These are phyloP conservation scores for Elsinoe necatrix DNA, from an alignment of 2,329 filamentous ascomycete species.

Conservation along the genomic window DNA sequence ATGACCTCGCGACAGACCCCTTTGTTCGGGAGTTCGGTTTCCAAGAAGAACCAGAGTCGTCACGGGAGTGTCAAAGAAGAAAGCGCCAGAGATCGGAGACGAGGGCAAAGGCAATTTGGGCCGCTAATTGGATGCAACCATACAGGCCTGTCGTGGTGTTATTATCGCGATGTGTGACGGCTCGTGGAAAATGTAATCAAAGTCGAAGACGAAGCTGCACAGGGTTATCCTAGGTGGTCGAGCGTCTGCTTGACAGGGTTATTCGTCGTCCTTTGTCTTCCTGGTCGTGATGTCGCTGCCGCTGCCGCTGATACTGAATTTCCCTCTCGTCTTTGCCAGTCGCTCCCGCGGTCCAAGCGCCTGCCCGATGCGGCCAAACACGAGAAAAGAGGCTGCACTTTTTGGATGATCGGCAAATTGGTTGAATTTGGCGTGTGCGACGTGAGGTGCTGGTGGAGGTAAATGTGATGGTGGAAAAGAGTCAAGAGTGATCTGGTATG, in stretches of 20 bases:
- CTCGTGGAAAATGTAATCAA: neutral
- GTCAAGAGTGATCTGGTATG: neutral
- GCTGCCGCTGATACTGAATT: neutral
- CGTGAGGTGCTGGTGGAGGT: neutral
- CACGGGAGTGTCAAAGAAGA: neutral
- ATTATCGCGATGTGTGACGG: neutral
- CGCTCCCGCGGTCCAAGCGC: conserved; percentile 8
- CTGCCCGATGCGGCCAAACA: conserved; percentile 9
- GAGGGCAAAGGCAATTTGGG: conserved; percentile 2
- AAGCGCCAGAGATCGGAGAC: conserved; percentile 4
- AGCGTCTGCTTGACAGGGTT: neutral
- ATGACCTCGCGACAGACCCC: conserved; percentile 14
- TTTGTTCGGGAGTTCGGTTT: conserved; percentile 4
- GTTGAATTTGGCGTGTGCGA: neutral
- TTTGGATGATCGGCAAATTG: conserved; percentile 5
- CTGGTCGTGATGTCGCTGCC: neutral
- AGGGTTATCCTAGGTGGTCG: neutral
- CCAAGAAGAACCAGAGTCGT: neutral
- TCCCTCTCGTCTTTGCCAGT: neutral
- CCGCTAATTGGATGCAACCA: conserved; percentile 1
- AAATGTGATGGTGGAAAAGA: neutral
- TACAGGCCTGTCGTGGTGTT: neutral
- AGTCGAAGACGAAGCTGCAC: neutral
- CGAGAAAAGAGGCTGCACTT: neutral
- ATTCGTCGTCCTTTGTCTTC: neutral